phyloP scores from a whole-genome alignment of 2,329 filamentous ascomycete genomes.

The Hypoxylon rubiginosum region DNA sequence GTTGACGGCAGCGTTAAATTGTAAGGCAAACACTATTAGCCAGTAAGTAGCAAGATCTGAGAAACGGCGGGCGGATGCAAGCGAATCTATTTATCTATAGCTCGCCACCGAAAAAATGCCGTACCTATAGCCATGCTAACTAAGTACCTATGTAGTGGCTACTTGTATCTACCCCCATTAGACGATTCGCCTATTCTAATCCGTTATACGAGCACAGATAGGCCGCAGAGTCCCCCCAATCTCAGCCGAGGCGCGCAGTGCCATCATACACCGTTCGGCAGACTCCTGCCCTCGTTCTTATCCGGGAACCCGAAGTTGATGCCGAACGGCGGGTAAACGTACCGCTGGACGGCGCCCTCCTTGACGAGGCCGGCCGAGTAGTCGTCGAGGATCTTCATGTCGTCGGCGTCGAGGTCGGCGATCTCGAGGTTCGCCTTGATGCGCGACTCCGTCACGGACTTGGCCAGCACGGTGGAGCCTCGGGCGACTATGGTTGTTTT shows the following conservation, averaged over 20 bases:
- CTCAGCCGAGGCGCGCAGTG: too few species aligned
- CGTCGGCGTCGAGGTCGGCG: conserved; percentile 73
- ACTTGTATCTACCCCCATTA: background rate
- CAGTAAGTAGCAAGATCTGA: background rate
- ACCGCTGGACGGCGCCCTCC: conserved; percentile 69
- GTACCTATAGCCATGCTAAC: conserved; percentile 4
- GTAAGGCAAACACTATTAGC: too few species aligned
- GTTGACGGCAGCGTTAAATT: too few species aligned
- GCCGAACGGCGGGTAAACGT: conserved; percentile 77
- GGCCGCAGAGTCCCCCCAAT: too few species aligned
- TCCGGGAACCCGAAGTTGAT: conserved; percentile 81
- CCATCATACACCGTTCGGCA: conserved; percentile 46
- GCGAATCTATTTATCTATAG: conserved; percentile 19
- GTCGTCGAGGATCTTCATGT: conserved; percentile 68
- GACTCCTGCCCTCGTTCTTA: conserved; percentile 59
- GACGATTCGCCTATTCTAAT: too few species aligned
- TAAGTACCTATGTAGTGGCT: background rate
- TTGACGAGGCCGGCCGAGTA: conserved; percentile 66
- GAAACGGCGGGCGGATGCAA: background rate
- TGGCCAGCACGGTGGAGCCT: conserved; percentile 78
- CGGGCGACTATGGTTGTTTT: conserved; percentile 68
- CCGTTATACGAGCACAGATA: too few species aligned
- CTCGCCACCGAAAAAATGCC: background rate
- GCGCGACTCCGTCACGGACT: conserved; percentile 76
- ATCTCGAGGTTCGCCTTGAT: conserved; percentile 79